phyloP scores from a whole-genome alignment of 2,329 filamentous ascomycete species.

The Cladophialophora carrionii region DNA sequence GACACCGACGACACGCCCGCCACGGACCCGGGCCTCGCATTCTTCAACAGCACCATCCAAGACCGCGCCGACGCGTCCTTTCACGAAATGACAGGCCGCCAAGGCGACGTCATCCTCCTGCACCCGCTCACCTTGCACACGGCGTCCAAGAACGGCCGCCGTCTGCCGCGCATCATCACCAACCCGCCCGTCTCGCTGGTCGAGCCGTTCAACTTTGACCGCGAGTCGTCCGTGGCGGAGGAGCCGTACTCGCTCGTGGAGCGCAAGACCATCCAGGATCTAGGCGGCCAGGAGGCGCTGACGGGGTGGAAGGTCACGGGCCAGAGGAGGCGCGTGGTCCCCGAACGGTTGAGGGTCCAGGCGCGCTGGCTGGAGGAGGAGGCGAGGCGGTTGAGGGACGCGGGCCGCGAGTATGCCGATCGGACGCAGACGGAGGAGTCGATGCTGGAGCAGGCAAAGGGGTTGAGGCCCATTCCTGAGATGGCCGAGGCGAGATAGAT shows the following conservation, averaged over 20 bases:
- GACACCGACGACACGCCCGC: background rate
- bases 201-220: conserved; percentile 43
- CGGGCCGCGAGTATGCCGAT: background rate
- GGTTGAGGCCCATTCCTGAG: conserved; percentile 5
- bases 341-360: conserved; percentile 51
- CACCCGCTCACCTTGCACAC: background rate
- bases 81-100: conserved; percentile 56
- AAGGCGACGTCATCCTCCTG: conserved; percentile 52
- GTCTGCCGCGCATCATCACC: background rate
- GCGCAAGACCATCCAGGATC: conserved; percentile 54
- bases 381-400: conserved; percentile 43
- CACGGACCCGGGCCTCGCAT: conserved; percentile 24
- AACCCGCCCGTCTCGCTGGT: background rate
- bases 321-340: conserved; percentile 51
- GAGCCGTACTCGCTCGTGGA: conserved; percentile 56
- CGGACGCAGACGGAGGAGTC: conserved; percentile 8
- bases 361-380: conserved; percentile 52
- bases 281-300: conserved; percentile 55
- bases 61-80: conserved; percentile 50
- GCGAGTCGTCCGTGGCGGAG: conserved; percentile 46
- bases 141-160: background rate
- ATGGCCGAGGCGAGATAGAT: background rate
- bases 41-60: conserved; percentile 49
- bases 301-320: conserved; percentile 54
- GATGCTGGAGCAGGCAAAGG: conserved; percentile 6